These are phyloP conservation scores for Ceratobasidium sp. DNA, from an alignment of 1,284 basidiomycete genomes.

Conservation along the genomic window DNA sequence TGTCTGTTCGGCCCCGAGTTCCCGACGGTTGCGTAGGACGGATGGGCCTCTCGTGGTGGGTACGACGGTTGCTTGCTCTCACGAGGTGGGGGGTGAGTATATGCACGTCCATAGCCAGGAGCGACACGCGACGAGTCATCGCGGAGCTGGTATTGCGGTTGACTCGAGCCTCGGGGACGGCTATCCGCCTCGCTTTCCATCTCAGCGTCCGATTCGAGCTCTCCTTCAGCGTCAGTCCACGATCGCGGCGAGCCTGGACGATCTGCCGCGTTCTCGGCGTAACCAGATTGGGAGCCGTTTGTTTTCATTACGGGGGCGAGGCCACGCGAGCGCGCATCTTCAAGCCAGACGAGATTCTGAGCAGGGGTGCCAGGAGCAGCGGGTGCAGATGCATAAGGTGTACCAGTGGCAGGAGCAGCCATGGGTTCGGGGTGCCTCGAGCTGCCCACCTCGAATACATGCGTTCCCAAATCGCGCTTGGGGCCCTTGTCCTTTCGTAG, in stretches of 20 bases:
- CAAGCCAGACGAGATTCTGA: constrained; percentile 32
- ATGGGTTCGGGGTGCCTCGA: constrained; percentile 22
- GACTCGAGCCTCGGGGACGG: not conserved
- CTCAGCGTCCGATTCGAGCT: constrained; percentile 17
- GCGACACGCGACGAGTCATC: constrained; percentile 4
- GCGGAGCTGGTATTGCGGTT: constrained; percentile 8
- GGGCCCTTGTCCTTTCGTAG: constrained; percentile 38
- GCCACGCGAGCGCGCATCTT: constrained; percentile 27
- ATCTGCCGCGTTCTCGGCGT: constrained; percentile 14
- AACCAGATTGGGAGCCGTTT: not conserved
- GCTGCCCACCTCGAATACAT: constrained; percentile 35
- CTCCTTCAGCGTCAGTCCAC: not conserved
- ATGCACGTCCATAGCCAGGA: constrained; percentile 12
- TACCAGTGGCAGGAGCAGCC: not conserved
- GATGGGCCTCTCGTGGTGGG: constrained; percentile 18
- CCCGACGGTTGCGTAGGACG: not conserved
- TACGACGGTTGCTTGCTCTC: not conserved
- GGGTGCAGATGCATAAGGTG: not conserved
- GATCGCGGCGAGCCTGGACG: constrained; percentile 21
- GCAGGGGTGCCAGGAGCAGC: not conserved
- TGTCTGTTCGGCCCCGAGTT: not conserved
- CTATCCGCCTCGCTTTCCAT: constrained; percentile 25
- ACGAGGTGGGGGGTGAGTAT: not conserved
- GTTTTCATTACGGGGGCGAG: constrained; percentile 11
- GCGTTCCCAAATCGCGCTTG: constrained; percentile 32